Percentiles rank a stretch among this genome's conserved stretches.
Conservation (phyloP, 1,139 yeast genomes). For the Spathaspora sp. region DNA sequence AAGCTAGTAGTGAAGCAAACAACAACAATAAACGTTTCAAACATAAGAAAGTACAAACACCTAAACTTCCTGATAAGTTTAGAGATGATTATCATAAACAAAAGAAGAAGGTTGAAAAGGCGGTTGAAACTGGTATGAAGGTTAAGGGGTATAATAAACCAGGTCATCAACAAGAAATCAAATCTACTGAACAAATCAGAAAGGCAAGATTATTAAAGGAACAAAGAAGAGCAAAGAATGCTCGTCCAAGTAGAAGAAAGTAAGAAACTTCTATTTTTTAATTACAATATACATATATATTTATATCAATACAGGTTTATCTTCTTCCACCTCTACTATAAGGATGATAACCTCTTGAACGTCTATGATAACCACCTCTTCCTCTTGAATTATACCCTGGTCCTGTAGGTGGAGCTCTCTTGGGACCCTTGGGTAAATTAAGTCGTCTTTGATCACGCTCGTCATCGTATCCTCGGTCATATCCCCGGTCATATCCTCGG, state of each 20-base stretch:
- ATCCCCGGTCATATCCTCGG: slow-evolving; percentile 2
- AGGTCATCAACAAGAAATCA: slow-evolving; percentile 60
- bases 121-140: slow-evolving; percentile 69
- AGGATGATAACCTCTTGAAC: slow-evolving; percentile 29
- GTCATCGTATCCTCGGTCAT: slow-evolving; percentile 16
- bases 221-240: slow-evolving; percentile 80
- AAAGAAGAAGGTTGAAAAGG: slow-evolving; percentile 79
- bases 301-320: slow-evolving; percentile 5
- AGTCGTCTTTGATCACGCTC: slow-evolving; percentile 30
- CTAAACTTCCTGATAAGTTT: slow-evolving; percentile 82
- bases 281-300: slow-evolving; percentile 6
- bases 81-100: slow-evolving; percentile 87
- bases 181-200: slow-evolving; percentile 72
- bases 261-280: slow-evolving; percentile 10
- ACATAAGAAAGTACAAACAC: slow-evolving; percentile 77
- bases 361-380: slow-evolving; percentile 21
- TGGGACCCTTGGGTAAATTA: slow-evolving; percentile 45
- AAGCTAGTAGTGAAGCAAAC: slow-evolving; percentile 23
- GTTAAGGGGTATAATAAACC: slow-evolving; percentile 69
- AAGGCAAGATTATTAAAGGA: slow-evolving; percentile 71
- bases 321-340: slow-evolving; percentile 24
- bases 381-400: slow-evolving; percentile 32
- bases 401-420: slow-evolving; percentile 41
- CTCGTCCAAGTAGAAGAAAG: slow-evolving; percentile 57
- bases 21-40: slow-evolving; percentile 52